Base-by-base conservation (phyloP, 192 early-diverging fungal species). In the Coemansia sp. region DNA sequence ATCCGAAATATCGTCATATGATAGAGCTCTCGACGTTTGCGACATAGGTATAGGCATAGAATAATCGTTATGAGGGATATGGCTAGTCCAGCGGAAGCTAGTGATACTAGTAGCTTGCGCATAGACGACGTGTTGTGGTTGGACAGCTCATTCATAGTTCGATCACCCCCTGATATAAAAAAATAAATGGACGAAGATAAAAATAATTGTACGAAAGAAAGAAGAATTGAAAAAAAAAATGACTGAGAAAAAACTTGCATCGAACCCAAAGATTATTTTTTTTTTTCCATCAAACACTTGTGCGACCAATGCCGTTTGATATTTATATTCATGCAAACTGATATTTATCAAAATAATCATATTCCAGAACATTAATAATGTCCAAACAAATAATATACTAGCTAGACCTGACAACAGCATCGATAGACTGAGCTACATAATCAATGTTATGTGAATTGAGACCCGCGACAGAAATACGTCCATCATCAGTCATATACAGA, bases 381-480 rank as follows among this genome's bases (percentile, higher is more conserved):
- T 24, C 24, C 24, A 24, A 24, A 24, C 24, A 38, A 38, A 38
- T 7, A 38, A 49, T 43, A 43, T 54, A 1, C 3, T 31, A 29
- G 29, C 15, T 18, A 18, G 57, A 15, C 57, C 96, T 88, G 29
- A 98, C 96, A 61, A 96, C 95, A 66, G 88, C 91, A 77, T 99
- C 96, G 67, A 99, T 87, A 55, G 94, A 89, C 66, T 89, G 85
- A 24, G 97, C 97, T 82, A 98, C 96, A 70, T 92, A 89, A 61
- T 92, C 86, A 27, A 98, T 88, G 82, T 99, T 99, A 67, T 78
- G 77, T 38, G 91, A 86, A 82, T 93, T 94, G 62, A 99, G 82
- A 24, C 96, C 97, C 40, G 97, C 96, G 87, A 99, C 96, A 29
- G 91, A 92, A 73, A 99, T 96, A 59, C 97, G 91, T 46, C 97